These are phyloP conservation scores for Andrographis paniculata DNA, from an alignment of 305 asterid species.

Conservation along the genomic window DNA sequence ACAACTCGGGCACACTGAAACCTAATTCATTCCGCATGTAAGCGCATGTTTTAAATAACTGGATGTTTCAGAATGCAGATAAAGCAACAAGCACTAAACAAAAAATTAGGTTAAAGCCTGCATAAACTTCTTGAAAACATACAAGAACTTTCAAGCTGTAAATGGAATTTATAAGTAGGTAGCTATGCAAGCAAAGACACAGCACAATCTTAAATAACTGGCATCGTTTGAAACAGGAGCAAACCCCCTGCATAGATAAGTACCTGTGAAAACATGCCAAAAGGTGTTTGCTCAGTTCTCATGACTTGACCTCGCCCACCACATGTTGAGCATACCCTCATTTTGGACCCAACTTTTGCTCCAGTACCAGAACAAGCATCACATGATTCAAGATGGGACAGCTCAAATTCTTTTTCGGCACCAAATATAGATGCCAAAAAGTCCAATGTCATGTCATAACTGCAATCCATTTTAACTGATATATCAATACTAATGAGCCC, in stretches of 20 bases:
- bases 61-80: neutral
- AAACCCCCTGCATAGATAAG: neutral
- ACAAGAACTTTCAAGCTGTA: conserved; percentile 3
- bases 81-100: conserved; percentile 4
- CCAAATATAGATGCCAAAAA: conserved; percentile 93
- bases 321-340: conserved; percentile 95
- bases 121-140: conserved; percentile 5
- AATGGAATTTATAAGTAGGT: neutral
- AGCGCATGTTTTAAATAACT: conserved; percentile 2
- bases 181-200: neutral
- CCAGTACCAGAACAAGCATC: conserved; percentile 90
- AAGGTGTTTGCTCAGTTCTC: conserved; percentile 99
- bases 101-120: conserved; percentile 1
- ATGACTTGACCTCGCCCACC: conserved; percentile 99
- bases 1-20: conserved; percentile 94
- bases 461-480: conserved; percentile 29
- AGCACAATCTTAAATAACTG: neutral
- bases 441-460: conserved; percentile 85
- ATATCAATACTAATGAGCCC: conserved; percentile 17
- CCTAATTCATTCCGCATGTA: conserved; percentile 39
- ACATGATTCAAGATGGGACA: conserved; percentile 94
- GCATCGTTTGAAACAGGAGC: neutral
- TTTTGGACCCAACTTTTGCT: conserved; percentile 89
- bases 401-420: conserved; percentile 86
- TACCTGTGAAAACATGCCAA: conserved; percentile 99